Evolutionary conservation across 768 basidiomycete species (phyloP), one percentile per base, ranked within the genome.

Genomic region (Mycena maculata): DNA sequence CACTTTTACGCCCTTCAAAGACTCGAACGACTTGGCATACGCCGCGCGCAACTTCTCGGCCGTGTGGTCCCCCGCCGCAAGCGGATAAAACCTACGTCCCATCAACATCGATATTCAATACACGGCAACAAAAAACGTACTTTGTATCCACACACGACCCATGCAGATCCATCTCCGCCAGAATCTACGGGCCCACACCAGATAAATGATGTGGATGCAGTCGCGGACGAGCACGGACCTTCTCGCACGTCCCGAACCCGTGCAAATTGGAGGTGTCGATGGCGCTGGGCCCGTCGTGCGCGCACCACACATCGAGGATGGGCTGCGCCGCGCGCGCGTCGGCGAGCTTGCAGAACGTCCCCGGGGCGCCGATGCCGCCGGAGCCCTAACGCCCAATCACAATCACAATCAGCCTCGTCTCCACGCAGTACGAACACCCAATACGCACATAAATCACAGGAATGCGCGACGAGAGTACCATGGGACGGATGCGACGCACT

Each of bases 231-330:
- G 15, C 31, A 54, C 77, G 10, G 30, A 83, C 85, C 71, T 80
- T 74, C 73, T 87, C 85, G 0, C 83, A 82, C 1, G 84, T 84
- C 7, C 84, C 83, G 22, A 80, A 78, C 8, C 75, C 82, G 48
- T 86, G 86, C 44, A 81, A 62, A 31, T 82, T 77, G 10, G 84
- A 81, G 0, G 85, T 84, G 60, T 87, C 85, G 33, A 87, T 63
- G 64, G 83, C 82, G 6, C 30, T 47, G 55, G 83, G 79, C 7
- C 82, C 83, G 25, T 33, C 36, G 28, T 78, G 73, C 13, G 69
- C 68, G 60, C 80, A 77, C 73, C 83, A 84, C 8, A 76, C 74
- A 41, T 86, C 81, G 60, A 87, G 65, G 44, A 87, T 79, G 36
- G 78, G 77, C 64, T 87, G 85, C 38, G 77, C 79, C 13, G 78